Conservation (phyloP, 805 yeast genomes). For the Candida xiaguanensis region DNA sequence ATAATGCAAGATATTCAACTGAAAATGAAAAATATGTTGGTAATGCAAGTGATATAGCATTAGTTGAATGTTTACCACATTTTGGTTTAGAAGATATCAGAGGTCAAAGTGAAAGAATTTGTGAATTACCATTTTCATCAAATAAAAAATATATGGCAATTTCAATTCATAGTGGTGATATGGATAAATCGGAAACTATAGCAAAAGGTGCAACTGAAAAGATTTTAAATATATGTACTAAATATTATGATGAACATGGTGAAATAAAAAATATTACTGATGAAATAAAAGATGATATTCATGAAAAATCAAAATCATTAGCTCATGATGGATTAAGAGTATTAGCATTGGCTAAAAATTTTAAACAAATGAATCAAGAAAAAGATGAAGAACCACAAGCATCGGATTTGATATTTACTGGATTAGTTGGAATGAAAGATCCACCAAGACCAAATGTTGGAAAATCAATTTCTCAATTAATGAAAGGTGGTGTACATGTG, state of each 20-base stretch:
- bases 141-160: slow-evolving; percentile 90
- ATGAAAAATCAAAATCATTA: slow-evolving; percentile 55
- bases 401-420: slow-evolving; percentile 67
- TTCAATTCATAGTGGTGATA: slow-evolving; percentile 55
- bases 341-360: slow-evolving; percentile 67
- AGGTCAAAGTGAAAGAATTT: slow-evolving; percentile 50
- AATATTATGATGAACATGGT: slow-evolving; percentile 57
- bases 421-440: slow-evolving; percentile 93
- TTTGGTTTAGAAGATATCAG: slow-evolving; percentile 75
- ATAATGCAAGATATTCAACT: slow-evolving; percentile 64
- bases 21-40: slow-evolving; percentile 76
- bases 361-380: slow-evolving; percentile 26
- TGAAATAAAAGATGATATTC: slow-evolving; percentile 44
- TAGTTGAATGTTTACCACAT: slow-evolving; percentile 66
- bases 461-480: slow-evolving; percentile 65
- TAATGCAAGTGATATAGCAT: slow-evolving; percentile 92
- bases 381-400: slow-evolving; percentile 40
- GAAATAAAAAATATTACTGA: slow-evolving; percentile 56
- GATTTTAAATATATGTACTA: slow-evolving; percentile 57
- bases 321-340: slow-evolving; percentile 87
- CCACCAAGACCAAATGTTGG: slow-evolving; percentile 93
- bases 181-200: slow-evolving; percentile 52
- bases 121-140: slow-evolving; percentile 84
- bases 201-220: slow-evolving; percentile 92
- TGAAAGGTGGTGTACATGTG: slow-evolving; percentile 95